Evolutionary conservation across 805 yeast genomes (phyloP).

Genomic region (Cyberlindnera subsufficiens): DNA sequence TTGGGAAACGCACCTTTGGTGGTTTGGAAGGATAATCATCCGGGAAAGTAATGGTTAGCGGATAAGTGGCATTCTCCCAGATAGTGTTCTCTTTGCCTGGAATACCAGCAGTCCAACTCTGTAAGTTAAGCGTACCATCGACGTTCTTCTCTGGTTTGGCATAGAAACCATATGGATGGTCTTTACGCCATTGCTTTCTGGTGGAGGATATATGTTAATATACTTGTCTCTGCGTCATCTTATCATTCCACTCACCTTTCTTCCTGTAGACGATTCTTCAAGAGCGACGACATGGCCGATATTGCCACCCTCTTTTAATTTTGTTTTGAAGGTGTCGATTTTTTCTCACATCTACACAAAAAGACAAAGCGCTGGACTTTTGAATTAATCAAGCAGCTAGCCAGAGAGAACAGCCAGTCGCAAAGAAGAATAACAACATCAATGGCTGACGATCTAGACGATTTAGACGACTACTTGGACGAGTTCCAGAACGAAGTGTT

Average conservation of each 20-base stretch:
- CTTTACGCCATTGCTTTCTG: conserved; percentile 96
- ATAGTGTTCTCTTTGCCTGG: conserved; percentile 86
- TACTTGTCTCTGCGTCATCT: neutral
- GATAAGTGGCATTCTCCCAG: conserved; percentile 90
- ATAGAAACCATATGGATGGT: conserved; percentile 95
- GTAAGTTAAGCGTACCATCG: conserved; percentile 82
- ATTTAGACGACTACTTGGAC: conserved; percentile 78
- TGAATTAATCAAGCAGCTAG: neutral
- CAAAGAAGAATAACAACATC: neutral
- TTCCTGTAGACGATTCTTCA: conserved; percentile 68
- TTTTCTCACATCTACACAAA: neutral
- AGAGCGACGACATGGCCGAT: conserved; percentile 14
- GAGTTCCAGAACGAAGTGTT: conserved; percentile 74
- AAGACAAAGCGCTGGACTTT: too few species aligned
- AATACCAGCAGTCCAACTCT: conserved; percentile 89
- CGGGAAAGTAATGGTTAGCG: conserved; percentile 76
- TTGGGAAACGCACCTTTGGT: conserved; percentile 87
- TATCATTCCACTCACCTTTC: conserved; percentile 48
- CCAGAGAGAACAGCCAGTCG: neutral
- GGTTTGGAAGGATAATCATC: conserved; percentile 96
- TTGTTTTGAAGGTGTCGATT: neutral
- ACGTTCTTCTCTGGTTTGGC: conserved; percentile 81
- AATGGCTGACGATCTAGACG: conserved; percentile 51
- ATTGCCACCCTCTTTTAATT: neutral
- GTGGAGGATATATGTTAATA: neutral